Base-by-base conservation (phyloP, 352 stramenopile species). In the Aphanomyces astaci region DNA sequence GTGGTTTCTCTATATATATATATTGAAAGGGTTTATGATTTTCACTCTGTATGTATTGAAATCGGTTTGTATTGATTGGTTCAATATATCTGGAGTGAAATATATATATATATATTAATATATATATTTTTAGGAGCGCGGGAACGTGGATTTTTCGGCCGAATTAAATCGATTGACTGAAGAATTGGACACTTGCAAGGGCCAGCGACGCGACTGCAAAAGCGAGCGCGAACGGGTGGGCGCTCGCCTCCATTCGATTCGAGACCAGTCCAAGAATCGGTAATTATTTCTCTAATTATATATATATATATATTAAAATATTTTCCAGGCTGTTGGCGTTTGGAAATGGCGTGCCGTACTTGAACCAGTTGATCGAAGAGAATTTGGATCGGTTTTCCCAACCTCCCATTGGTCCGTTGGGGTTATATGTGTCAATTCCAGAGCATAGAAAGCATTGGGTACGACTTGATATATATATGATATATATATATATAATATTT, bases 331-430 rank as follows among this genome's bases (percentile, higher is more conserved):
- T 92, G 9, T 76, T 79, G 0, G 81, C 88, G 2, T 94, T 84
- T 52, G 86, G 86, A 39, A 84, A 75, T 71, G 73, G 73, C 30
- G 88, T 91, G 33, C 81, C 81, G 1, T 76, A 88, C 49, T 57
- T 94, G 32, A 84, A 92, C 51, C 76, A 90, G 36, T 63, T 90
- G 28, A 94, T 94, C 52, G 75, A 90, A 0, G 63, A 87, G 9
- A 91, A 94, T 46, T 66, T 76, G 1, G 76, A 85, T 53, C 76
- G 77, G 27, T 94, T 94, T 64, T 66, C 78, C 0, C 71, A 63
- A 0, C 82, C 81, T 13, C 86, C 86, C 1, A 92, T 94, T 56
- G 86, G 86, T 10, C 86, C 86, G 0, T 56, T 94, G 0, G 86
- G 86, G 3, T 75, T 94, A 62, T 75, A 82, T 60, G 78, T 92